Base-by-base conservation (phyloP, 257 asterid species). In the Fraxinus anomala region DNA sequence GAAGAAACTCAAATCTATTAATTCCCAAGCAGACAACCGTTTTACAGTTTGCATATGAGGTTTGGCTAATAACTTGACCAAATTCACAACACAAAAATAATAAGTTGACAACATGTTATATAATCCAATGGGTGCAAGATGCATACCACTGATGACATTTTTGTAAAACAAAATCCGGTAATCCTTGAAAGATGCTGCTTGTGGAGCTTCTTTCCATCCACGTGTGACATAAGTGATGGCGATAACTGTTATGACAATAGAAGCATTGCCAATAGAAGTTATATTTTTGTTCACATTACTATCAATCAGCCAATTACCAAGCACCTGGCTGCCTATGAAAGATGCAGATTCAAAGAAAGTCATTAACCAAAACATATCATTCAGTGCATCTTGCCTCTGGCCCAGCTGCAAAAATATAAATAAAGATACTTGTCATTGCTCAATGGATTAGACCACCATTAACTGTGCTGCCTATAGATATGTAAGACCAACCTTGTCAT, bases 281-380 rank as follows among this genome's bases (percentile, higher is more conserved):
- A 87, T 77, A 80, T 59, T 84, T 74, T 87, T 84, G 78, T 76
- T 73, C 66, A 73, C 79, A 82, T 85, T 76, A 71, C 90, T 85
- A 82, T 82, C 83, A 86, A 91, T 74, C 67, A 93, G 75, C 87
- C 91, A 91, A 84, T 95, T 93, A 36, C 91, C 96, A 51, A 95
- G 65, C 63, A 78, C 86, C 79, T 93, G 98, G 87, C 97, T 91
- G 33, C 88, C 89, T 23, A 93, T 86, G 47, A 86, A 89, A 66
- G 92, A 82, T 34, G 96, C 90, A 72, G 93, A 88, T 81, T 89
- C 96, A 72, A 79, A 75, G 83, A 93, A 91, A 51, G 90, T 86
- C 99, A 96, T 96, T 82, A 92, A 74, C 99, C 99, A 96, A 86
- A 93, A 94, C 97, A 92, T 87, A 76, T 96, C 97, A 85, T 92